Evolutionary conservation across 306 rosid species (phyloP).

Genomic region (Vigna trinervia): DNA sequence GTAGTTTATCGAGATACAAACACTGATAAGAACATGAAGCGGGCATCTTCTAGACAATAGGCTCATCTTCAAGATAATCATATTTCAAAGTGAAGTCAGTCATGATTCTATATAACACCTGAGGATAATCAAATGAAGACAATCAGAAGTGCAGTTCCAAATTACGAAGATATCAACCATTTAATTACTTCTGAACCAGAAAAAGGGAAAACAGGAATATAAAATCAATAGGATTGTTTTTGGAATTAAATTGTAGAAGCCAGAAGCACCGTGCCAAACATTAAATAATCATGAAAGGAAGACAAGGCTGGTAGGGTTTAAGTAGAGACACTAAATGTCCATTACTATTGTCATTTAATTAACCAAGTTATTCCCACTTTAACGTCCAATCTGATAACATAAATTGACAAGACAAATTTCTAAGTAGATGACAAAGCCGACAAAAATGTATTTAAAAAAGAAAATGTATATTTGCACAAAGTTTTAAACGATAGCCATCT

Average conservation of each 20-base stretch:
- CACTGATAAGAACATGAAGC: conserved; percentile 30
- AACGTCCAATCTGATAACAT: background rate
- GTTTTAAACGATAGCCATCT: background rate
- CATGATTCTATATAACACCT: conserved; percentile 95
- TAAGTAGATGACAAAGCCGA: no score
- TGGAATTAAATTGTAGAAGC: background rate
- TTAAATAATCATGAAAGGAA: background rate
- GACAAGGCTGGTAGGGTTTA: background rate
- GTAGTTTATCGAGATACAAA: conserved; percentile 14
- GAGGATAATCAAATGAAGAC: conserved; percentile 40
- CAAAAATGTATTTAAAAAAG: no score
- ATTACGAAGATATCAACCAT: conserved; percentile 15
- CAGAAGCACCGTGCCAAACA: background rate
- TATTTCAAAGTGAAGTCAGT: conserved; percentile 88
- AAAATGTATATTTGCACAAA: background rate
- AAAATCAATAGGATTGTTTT: background rate
- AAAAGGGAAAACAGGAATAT: background rate
- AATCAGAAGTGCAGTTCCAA: conserved; percentile 16
- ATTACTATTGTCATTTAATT: background rate
- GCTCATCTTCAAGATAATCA: conserved; percentile 88
- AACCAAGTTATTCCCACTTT: background rate
- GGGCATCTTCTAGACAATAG: conserved; percentile 47
- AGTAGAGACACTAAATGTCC: background rate
- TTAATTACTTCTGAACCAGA: background rate
- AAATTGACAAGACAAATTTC: background rate